Evolutionary conservation across 108 stramenopile genomes (phyloP).

Genomic region (Cyclotella choctawhatcheeana): DNA sequence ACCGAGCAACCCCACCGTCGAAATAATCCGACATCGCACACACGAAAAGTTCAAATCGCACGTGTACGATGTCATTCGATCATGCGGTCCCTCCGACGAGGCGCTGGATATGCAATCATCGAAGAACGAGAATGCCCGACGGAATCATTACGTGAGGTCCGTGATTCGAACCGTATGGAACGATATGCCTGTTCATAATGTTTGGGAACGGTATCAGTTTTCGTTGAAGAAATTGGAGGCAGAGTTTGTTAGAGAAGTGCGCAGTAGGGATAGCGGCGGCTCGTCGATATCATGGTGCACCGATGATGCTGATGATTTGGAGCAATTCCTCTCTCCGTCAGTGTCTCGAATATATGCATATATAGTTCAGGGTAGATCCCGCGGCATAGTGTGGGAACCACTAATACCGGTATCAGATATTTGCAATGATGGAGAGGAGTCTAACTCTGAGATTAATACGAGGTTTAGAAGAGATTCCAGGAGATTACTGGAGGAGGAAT

Average conservation of each 20-base stretch:
- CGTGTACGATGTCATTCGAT: constrained; percentile 52
- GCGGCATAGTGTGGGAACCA: constrained; percentile 37
- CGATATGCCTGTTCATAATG: constrained; percentile 60
- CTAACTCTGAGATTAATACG: constrained; percentile 17
- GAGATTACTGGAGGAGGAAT: constrained; percentile 25
- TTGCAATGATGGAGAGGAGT: constrained; percentile 1
- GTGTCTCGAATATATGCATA: constrained; percentile 30
- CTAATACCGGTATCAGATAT: constrained; percentile 39
- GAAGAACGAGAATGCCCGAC: neutral
- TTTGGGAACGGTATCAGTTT: constrained; percentile 71
- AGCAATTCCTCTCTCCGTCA: constrained; percentile 24
- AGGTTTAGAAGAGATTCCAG: constrained; percentile 18
- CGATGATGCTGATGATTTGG: constrained; percentile 2
- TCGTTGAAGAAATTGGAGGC: constrained; percentile 48
- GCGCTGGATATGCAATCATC: neutral
- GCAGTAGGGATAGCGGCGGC: too few species aligned
- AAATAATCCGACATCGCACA: constrained; percentile 70
- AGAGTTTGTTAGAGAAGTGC: constrained; percentile 31
- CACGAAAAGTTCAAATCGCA: constrained; percentile 75
- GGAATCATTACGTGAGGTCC: constrained; percentile 30
- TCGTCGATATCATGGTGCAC: too few species aligned
- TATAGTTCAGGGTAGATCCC: constrained; percentile 16
- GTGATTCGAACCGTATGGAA: constrained; percentile 39
- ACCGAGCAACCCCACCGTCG: constrained; percentile 66
- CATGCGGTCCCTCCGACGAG: constrained; percentile 9